phyloP scores from a whole-genome alignment of 2,329 filamentous ascomycete species.

The Ascochyta fabae region DNA sequence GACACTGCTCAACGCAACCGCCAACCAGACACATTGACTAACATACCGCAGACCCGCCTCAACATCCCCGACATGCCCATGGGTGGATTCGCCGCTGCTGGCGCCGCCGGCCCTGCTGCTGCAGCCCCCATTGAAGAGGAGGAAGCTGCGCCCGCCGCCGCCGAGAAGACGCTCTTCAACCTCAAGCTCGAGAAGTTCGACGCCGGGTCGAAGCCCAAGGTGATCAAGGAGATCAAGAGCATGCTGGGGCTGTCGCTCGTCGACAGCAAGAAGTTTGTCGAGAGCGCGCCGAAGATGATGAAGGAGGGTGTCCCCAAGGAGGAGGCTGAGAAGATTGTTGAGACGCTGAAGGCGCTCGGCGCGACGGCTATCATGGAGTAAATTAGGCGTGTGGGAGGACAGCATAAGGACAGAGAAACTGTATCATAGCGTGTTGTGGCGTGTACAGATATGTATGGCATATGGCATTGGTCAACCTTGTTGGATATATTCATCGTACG shows the following conservation, averaged over 20 bases:
- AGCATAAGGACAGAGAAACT: constrained; percentile 21
- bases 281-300: constrained; percentile 97
- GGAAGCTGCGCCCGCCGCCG: constrained; percentile 84
- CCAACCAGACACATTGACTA: neutral
- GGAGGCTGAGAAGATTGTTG: constrained; percentile 98
- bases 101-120: constrained; percentile 64
- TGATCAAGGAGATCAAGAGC: constrained; percentile 99
- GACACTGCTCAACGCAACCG: no score
- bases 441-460: constrained; percentile 49
- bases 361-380: constrained; percentile 93
- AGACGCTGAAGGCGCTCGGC: constrained; percentile 90
- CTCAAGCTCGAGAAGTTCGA: constrained; percentile 94
- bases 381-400: constrained; percentile 24
- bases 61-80: constrained; percentile 98
- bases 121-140: constrained; percentile 75
- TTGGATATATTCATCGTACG: constrained; percentile 40
- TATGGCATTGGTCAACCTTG: constrained; percentile 24
- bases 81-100: constrained; percentile 81
- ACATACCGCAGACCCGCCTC: constrained; percentile 72
- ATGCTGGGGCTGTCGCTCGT: constrained; percentile 94
- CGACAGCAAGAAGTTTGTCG: constrained; percentile 99
- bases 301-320: constrained; percentile 99
- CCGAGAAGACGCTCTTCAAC: constrained; percentile 97
- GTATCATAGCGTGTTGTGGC: constrained; percentile 45
- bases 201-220: constrained; percentile 88